These are phyloP conservation scores for Chernovozyma aurita DNA, from an alignment of 1,139 yeast species.

Conservation along the genomic window DNA sequence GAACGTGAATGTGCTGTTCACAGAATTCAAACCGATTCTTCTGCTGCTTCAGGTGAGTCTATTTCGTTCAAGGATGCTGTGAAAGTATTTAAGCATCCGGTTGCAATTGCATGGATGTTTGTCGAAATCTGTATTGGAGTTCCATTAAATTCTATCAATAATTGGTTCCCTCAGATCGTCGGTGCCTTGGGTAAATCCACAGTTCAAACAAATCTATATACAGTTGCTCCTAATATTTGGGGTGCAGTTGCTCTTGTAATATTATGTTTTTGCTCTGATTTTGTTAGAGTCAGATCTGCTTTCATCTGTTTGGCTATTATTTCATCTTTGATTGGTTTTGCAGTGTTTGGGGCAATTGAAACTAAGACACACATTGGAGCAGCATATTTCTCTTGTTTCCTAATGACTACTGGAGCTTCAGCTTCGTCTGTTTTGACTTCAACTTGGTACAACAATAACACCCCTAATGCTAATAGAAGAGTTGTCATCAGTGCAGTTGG, in stretches of 20 bases:
- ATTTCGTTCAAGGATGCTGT: slow-evolving; percentile 22
- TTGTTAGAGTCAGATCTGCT: slow-evolving; percentile 23
- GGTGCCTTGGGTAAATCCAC: slow-evolving; percentile 24
- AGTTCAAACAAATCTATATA: slow-evolving; percentile 24
- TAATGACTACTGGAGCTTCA: slow-evolving; percentile 29
- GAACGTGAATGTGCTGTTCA: slow-evolving; percentile 22
- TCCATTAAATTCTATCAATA: slow-evolving; percentile 44
- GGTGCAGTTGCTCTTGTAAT: slow-evolving; percentile 23
- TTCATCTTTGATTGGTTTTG: slow-evolving; percentile 39
- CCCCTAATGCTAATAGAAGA: slow-evolving; percentile 38
- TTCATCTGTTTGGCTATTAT: slow-evolving; percentile 35
- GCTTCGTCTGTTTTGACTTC: slow-evolving; percentile 41
- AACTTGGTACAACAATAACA: slow-evolving; percentile 50
- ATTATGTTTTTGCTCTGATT: slow-evolving; percentile 22
- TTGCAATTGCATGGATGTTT: slow-evolving; percentile 25
- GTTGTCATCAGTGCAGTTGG: slow-evolving; percentile 27
- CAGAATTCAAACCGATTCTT: slow-evolving; percentile 24
- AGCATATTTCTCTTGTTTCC: slow-evolving; percentile 35
- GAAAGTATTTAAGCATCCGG: slow-evolving; percentile 26
- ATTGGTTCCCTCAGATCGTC: slow-evolving; percentile 41
- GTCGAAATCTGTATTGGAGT: slow-evolving; percentile 44
- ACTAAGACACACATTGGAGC: slow-evolving; percentile 31
- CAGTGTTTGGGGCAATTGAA: slow-evolving; percentile 42
- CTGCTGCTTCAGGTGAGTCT: slow-evolving; percentile 17
- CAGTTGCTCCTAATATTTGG: slow-evolving; percentile 29